Evolutionary conservation across 331 rosid species (phyloP), one percentile per base, ranked within the genome.

Genomic region (Pyracantha coccinea): DNA sequence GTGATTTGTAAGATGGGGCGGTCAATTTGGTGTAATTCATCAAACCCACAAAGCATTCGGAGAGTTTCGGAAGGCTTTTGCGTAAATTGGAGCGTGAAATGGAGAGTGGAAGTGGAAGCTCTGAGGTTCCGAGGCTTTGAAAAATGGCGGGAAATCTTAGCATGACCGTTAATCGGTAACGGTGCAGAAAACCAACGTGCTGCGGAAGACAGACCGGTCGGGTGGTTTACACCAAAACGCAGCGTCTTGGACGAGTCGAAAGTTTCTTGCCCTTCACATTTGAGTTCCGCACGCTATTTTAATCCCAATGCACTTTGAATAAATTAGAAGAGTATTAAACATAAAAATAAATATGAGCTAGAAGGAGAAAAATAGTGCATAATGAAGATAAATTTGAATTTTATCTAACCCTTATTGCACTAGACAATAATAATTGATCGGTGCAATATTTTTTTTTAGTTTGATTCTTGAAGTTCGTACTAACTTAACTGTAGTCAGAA

Each of bases 161-260:
- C 89, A 83, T 83, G 17, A 38, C 71, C 31, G 28, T 68, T 84
- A 68, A 5, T 53, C 63, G 33, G 8, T 54, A 50, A 74, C 72
- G 33, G 52, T 1, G 11, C 23, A n/a, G 29, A 53, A 57, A 24
- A n/a, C 20, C 6, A 54, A n/a, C 20, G 23, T n/a, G 4, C 4
- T 2, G 6, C 7, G 3, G 63, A 58, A 58, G 63, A 57, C 14
- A 58, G 63, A 23, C 29, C 11, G 8, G 63, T 2, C 1, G 63
- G 66, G 66, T 61, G 33, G 66, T 25, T 61, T 6, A 11, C 7
- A 60, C 66, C 4, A 17, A 61, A 27, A 61, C 66, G 66, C 66
- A 27, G 11, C 33, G 66, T 61, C 29, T 61, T 13, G 7, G 25
- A 0, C 27, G 17, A 5, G 31, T 5, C 28, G 1, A 23, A 53